These are phyloP conservation scores for Saksenaea oblongispora DNA, from an alignment of 371 early-diverging fungal species.

Conservation along the genomic window DNA sequence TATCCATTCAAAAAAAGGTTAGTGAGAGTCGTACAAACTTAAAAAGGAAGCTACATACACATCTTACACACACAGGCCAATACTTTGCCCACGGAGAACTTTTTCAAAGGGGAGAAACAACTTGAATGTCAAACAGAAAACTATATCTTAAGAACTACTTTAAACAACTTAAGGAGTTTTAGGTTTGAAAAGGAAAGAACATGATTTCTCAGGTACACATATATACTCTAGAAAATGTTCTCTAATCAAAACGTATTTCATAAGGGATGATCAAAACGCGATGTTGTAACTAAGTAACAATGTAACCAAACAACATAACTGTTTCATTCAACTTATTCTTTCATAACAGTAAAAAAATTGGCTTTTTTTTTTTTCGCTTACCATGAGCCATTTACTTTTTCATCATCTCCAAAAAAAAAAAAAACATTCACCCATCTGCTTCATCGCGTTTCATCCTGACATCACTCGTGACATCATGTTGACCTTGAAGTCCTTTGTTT, in stretches of 20 bases:
- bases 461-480: too few species aligned
- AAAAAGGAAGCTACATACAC: neutral
- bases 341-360: too few species aligned
- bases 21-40: neutral
- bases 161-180: too few species aligned
- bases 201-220: neutral
- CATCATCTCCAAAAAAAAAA: too few species aligned
- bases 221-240: too few species aligned
- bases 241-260: neutral
- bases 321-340: too few species aligned
- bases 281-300: neutral
- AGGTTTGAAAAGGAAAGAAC: slow-evolving; percentile 7
- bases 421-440: slow-evolving; percentile 14
- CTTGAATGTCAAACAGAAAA: neutral
- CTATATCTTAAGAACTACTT: neutral
- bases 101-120: neutral
- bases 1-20: neutral
- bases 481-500: neutral
- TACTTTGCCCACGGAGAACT: neutral
- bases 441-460: slow-evolving; percentile 13
- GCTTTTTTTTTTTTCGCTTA: too few species aligned
- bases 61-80: neutral
- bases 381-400: too few species aligned
- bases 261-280: neutral
- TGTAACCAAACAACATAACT: too few species aligned